These are phyloP conservation scores for Phanerodontia chrysosporium DNA, from an alignment of 768 basidiomycete genomes.

Conservation along the genomic window DNA sequence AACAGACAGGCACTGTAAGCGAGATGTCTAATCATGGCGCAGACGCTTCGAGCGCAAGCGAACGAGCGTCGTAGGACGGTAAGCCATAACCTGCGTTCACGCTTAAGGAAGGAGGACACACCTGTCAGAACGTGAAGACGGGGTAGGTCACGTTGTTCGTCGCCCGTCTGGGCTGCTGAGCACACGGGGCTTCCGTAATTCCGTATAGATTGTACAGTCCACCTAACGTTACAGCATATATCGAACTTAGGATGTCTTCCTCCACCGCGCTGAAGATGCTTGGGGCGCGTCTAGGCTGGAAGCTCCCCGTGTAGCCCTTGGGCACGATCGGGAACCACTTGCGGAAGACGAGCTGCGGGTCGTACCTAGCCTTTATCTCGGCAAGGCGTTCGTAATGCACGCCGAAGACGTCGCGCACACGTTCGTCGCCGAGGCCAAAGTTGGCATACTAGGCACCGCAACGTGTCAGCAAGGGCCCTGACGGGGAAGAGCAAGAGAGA, in stretches of 20 bases:
- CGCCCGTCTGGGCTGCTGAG: background rate
- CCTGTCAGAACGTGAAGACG: background rate
- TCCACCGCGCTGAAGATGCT: too few relatives aligned
- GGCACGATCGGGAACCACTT: slow-evolving; percentile 11
- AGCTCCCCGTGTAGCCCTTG: background rate
- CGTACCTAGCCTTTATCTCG: slow-evolving; percentile 14
- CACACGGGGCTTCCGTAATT: too few relatives aligned
- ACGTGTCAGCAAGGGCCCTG: background rate
- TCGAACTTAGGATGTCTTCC: too few relatives aligned
- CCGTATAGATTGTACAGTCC: too few relatives aligned
- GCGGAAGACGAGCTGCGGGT: slow-evolving; percentile 10
- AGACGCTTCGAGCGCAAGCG: too few relatives aligned
- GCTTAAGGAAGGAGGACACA: background rate
- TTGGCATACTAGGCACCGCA: slow-evolving; percentile 6
- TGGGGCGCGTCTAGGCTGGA: too few relatives aligned
- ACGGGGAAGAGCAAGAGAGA: background rate
- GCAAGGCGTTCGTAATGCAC: slow-evolving; percentile 10
- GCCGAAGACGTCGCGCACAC: slow-evolving; percentile 11
- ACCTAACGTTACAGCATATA: too few relatives aligned
- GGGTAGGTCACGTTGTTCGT: background rate
- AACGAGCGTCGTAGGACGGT: too few relatives aligned
- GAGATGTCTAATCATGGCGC: too few relatives aligned
- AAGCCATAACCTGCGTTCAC: too few relatives aligned
- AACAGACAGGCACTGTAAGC: too few relatives aligned
- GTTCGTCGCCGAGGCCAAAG: slow-evolving; percentile 8